phyloP scores from a whole-genome alignment of 306 rosid species.

The Phaseolus lunatus region DNA sequence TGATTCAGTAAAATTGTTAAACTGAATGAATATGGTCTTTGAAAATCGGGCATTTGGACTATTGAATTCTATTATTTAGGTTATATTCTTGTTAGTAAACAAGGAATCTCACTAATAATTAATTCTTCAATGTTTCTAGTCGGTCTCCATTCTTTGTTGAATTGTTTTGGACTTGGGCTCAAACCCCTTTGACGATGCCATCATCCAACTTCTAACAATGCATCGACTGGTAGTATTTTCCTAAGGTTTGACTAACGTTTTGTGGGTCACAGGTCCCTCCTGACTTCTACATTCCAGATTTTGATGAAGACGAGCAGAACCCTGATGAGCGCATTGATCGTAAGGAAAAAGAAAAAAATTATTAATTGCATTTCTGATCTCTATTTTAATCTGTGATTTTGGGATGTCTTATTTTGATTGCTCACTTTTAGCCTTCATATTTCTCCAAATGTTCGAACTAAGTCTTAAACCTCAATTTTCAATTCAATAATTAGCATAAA shows the following conservation, averaged over 20 bases:
- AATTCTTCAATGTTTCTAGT: neutral
- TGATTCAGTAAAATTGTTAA: neutral
- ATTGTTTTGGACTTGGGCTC: neutral
- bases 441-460: neutral
- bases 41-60: neutral
- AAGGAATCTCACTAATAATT: constrained; percentile 3
- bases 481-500: neutral
- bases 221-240: constrained; percentile 5
- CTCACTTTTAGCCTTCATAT: neutral
- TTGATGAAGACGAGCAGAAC: constrained; percentile 90
- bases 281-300: constrained; percentile 91
- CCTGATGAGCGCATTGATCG: constrained; percentile 96
- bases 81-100: constrained; percentile 8
- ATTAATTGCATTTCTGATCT: neutral
- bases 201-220: constrained; percentile 14
- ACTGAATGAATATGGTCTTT: neutral
- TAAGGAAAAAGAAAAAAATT: constrained; percentile 51
- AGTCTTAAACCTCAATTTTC: no score
- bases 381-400: neutral
- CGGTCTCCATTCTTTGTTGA: neutral
- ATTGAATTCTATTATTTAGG: constrained; percentile 27
- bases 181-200: constrained; percentile 1
- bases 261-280: constrained; percentile 85
- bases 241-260: constrained; percentile 24
- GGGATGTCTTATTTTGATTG: neutral